Base-by-base conservation (phyloP, 2,329 filamentous ascomycete genomes). In the Raffaelea deltoideospora region DNA sequence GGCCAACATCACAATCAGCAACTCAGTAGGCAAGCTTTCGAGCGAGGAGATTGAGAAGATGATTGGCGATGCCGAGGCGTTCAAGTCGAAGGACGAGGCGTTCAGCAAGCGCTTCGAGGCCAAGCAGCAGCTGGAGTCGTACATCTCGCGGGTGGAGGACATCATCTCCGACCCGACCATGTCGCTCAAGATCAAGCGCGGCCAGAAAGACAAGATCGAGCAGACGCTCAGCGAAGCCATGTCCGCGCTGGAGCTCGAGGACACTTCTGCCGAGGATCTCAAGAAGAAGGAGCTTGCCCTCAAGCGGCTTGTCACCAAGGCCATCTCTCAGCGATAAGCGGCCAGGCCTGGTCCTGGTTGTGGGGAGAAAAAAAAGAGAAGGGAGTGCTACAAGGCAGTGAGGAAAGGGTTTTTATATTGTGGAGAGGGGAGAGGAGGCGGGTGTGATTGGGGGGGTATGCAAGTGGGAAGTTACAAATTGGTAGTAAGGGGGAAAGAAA, bases 41-140 rank as follows among this genome's bases (percentile, higher is more conserved):
- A 82, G 79, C 37, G 65, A 66, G 45, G 90, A 98, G 69, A 98
- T 98, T 48, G 90, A 98, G 72, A 86, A 76, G 69, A 96, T 96
- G 88, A 85, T 98, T 61, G 81, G 68, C 60, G 83, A 98, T 52
- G 90, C 90, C 54, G 86, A 88, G 69, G 92, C 93, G 67, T 98
- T 95, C 82, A 98, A 98, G 84, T 74, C 68, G 65, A 87, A 76
- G 64, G 90, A 98, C 52, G 88, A 96, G 65, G 88, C 86, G 45
- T 98, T 96, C 77, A 92, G 80, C 78, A 96, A 96, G 84, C 83
- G 82, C 61, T 95, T 96, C 63, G 90, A 98, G 76, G 83, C 90
- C 46, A 86, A 92, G 71, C 90, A 98, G 72, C 87, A 95, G 69
- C 83, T 98, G 49, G 90, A 98, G 75, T 88, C 85, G 35, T 98